Conservation (phyloP, 83 land plant species). For the Picea mariana region DNA sequence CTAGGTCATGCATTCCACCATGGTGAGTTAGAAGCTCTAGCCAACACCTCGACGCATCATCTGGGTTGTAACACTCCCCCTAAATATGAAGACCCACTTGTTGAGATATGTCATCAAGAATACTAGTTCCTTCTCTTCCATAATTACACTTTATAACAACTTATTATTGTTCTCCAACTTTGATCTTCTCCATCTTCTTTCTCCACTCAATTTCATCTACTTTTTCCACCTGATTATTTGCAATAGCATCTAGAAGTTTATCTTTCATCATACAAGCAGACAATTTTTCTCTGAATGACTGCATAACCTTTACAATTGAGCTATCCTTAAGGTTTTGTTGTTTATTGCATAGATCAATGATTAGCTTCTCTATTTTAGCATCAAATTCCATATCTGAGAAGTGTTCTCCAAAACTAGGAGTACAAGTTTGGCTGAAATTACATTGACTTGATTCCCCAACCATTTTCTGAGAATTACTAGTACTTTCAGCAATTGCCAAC, state of each 20-base stretch:
- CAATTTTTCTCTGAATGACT: conserved; percentile 76
- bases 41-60: too few species aligned
- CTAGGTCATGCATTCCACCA: too few species aligned
- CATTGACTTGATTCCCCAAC: conserved; percentile 27
- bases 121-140: too few species aligned
- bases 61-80: too few species aligned
- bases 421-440: background rate
- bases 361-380: conserved; percentile 46
- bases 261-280: conserved; percentile 79
- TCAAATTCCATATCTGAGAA: conserved; percentile 13
- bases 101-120: too few species aligned
- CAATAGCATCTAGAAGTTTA: conserved; percentile 73
- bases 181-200: too few species aligned
- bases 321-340: conserved; percentile 66
- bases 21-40: too few species aligned
- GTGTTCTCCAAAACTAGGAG: background rate
- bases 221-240: conserved; percentile 92
- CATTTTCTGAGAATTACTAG: conserved; percentile 6
- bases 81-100: too few species aligned
- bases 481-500: conserved; percentile 38
- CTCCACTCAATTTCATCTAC: too few species aligned
- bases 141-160: too few species aligned
- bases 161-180: too few species aligned
- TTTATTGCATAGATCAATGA: conserved; percentile 40
- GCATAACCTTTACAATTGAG: conserved; percentile 59